These are phyloP conservation scores for Sporothrix mexicana DNA, from an alignment of 2,329 filamentous ascomycete species.

Conservation along the genomic window DNA sequence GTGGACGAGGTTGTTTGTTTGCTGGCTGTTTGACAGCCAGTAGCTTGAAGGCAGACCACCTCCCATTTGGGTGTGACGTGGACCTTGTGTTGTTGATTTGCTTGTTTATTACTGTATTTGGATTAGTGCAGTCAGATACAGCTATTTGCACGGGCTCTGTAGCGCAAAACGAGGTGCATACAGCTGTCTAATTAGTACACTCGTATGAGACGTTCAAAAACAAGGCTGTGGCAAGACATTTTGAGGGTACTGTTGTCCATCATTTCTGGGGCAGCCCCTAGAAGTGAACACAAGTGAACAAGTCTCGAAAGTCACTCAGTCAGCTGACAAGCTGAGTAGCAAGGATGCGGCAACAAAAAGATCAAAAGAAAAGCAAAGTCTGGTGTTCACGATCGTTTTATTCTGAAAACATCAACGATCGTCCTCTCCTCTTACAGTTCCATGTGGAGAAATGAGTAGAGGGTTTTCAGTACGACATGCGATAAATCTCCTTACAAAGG, in stretches of 20 bases:
- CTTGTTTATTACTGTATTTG: slow-evolving; percentile 14
- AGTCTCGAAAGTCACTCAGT: background rate
- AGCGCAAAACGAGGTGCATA: background rate
- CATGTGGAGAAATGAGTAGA: slow-evolving; percentile 1
- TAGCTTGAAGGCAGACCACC: no score
- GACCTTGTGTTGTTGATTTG: slow-evolving; percentile 23
- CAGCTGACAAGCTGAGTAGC: background rate
- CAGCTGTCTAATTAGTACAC: background rate
- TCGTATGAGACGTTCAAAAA: background rate
- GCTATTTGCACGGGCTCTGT: background rate
- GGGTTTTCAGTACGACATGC: background rate
- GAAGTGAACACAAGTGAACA: no score
- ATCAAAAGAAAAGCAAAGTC: background rate
- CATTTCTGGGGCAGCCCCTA: background rate
- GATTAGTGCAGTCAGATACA: background rate
- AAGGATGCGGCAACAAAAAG: background rate
- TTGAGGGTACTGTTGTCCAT: background rate
- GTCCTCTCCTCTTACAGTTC: background rate
- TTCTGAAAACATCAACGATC: background rate
- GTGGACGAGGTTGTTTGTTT: background rate
- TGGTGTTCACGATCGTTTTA: background rate
- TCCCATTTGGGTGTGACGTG: slow-evolving; percentile 3
- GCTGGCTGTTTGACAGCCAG: background rate
- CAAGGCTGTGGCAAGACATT: slow-evolving; percentile 21
- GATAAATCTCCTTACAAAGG: slow-evolving; percentile 1